Evolutionary conservation across 495 filamentous ascomycete genomes (phyloP).

Genomic region (Aspergillus sclerotioniger): DNA sequence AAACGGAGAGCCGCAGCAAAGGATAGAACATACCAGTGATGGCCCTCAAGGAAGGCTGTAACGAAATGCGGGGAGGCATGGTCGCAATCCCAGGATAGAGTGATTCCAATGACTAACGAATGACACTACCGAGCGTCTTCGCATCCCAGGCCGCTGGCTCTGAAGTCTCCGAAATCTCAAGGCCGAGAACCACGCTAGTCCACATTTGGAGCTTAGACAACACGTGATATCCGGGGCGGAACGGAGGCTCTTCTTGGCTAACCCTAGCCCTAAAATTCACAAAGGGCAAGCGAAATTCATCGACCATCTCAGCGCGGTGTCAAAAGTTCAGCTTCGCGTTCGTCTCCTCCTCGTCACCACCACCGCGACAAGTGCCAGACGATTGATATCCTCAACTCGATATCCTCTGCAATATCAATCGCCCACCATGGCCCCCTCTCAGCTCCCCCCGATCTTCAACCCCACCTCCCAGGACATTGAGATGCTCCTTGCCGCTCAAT

Average conservation of each 20-base stretch:
- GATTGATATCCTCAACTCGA: constrained; percentile 54
- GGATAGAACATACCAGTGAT: constrained; percentile 53
- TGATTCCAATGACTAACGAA: constrained; percentile 2
- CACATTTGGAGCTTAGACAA: not conserved
- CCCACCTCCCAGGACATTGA: constrained; percentile 88
- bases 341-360: constrained; percentile 37
- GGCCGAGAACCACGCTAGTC: constrained; percentile 28
- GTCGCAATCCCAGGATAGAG: constrained; percentile 17
- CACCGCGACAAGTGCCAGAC: constrained; percentile 50
- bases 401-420: constrained; percentile 50
- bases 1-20: not conserved
- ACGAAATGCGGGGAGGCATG: constrained; percentile 76
- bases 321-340: constrained; percentile 35
- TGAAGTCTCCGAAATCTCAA: constrained; percentile 36
- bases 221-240: constrained; percentile 13
- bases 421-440: constrained; percentile 87
- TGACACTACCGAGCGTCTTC: not conserved
- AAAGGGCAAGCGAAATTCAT: constrained; percentile 44
- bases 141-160: constrained; percentile 9
- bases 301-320: constrained; percentile 27
- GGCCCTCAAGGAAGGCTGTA: constrained; percentile 59
- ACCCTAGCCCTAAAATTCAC: constrained; percentile 45
- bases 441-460: constrained; percentile 89
- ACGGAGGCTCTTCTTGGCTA: constrained; percentile 15
- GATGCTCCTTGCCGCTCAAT: constrained; percentile 96